A percentile compares a stretch with the other conserved stretches of the same genome.
phyloP scores from a whole-genome alignment of 208 protist genomes.

The Leishmania amazonensis region DNA sequence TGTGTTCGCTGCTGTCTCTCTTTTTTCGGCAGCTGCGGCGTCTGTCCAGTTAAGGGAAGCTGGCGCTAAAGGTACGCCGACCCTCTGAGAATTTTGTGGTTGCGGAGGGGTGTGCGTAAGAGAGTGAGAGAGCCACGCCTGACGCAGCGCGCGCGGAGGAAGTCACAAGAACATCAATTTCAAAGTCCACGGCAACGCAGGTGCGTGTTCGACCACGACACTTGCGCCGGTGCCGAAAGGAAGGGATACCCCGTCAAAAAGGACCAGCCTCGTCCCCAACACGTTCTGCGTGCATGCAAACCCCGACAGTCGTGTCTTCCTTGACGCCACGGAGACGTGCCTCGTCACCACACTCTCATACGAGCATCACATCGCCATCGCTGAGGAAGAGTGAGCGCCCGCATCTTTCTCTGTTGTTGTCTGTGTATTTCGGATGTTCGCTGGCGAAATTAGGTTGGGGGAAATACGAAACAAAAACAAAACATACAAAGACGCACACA shows the following conservation, averaged over 20 bases:
- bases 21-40: neutral
- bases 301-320: neutral
- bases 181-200: neutral
- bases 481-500: too few species aligned
- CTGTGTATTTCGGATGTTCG: too few species aligned
- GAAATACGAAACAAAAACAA: too few species aligned
- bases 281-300: neutral
- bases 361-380: neutral
- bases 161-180: neutral
- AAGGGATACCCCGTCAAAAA: neutral
- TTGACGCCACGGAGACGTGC: neutral
- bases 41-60: neutral
- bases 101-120: neutral
- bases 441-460: too few species aligned
- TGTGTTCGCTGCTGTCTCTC: neutral
- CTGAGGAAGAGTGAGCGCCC: too few species aligned
- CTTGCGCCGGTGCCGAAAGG: too few species aligned
- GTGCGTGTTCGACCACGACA: neutral
- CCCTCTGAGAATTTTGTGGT: neutral
- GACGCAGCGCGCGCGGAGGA: neutral
- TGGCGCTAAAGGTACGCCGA: neutral
- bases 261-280: neutral
- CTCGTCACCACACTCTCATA: neutral
- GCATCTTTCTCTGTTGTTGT: too few species aligned
- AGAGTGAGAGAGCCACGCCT: neutral